These are phyloP conservation scores for Aspergillus conjunctus DNA, from an alignment of 495 filamentous ascomycete genomes.

Conservation along the genomic window DNA sequence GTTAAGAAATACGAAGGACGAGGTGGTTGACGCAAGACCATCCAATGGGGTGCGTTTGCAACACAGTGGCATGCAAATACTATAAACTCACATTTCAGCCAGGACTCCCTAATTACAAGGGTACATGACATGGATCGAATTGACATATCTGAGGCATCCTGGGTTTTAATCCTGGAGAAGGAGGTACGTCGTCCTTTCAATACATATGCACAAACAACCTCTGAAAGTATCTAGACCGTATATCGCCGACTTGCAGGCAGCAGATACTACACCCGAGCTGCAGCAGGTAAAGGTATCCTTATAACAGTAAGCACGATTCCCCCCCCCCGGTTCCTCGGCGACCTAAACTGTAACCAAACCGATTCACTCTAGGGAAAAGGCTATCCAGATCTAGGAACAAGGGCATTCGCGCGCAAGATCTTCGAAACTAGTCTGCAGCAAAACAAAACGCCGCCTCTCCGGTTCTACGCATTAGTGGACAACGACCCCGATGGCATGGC, in stretches of 20 bases:
- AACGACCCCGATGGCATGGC: constrained; percentile 84
- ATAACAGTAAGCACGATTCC: constrained; percentile 58
- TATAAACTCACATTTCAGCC: background rate
- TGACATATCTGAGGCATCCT: constrained; percentile 56
- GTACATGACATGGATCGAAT: constrained; percentile 54
- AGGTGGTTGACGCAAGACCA: constrained; percentile 28
- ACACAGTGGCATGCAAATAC: too few species aligned
- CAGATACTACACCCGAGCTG: constrained; percentile 52
- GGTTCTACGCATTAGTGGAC: constrained; percentile 73
- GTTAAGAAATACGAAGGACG: constrained; percentile 32
- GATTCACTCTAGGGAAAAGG: constrained; percentile 71
- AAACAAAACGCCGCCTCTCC: constrained; percentile 28
- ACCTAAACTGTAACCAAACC: background rate
- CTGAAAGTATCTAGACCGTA: constrained; percentile 59
- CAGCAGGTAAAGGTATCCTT: constrained; percentile 61
- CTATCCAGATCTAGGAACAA: constrained; percentile 83
- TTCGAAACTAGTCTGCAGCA: constrained; percentile 31
- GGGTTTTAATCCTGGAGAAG: constrained; percentile 90
- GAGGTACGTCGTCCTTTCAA: constrained; percentile 56
- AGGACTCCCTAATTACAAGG: constrained; percentile 72
- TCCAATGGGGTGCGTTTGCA: constrained; percentile 17
- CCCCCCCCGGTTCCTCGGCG: background rate
- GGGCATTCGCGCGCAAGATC: constrained; percentile 59
- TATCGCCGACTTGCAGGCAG: constrained; percentile 69
- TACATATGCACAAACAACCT: background rate